Evolutionary conservation across 2,329 filamentous ascomycete species (phyloP).

Genomic region (Calonectria hawksworthii): DNA sequence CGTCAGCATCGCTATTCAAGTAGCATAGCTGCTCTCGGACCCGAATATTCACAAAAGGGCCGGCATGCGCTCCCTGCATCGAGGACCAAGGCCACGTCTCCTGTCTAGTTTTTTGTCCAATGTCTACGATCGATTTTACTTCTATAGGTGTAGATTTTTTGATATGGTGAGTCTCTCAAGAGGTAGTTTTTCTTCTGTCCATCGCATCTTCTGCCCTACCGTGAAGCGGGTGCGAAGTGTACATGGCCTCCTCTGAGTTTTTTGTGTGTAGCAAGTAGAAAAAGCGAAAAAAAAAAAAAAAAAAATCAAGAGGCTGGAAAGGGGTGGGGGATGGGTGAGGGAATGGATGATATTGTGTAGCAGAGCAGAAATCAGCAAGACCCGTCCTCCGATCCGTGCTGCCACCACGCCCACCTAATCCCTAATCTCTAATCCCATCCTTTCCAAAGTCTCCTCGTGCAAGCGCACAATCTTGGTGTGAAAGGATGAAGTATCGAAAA

Average conservation of each 20-base stretch:
- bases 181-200: conserved; percentile 23
- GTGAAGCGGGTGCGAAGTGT: not conserved
- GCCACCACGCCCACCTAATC: conserved; percentile 39
- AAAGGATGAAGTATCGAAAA: conserved; percentile 33
- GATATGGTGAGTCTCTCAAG: conserved; percentile 23
- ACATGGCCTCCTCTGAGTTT: conserved; percentile 31
- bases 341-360: conserved; percentile 46
- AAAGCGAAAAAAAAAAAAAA: conserved; percentile 10
- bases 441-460: conserved; percentile 37
- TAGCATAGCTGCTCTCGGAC: conserved; percentile 30
- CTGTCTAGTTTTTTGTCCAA: conserved; percentile 37
- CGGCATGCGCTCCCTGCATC: conserved; percentile 12
- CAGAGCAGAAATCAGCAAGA: conserved; percentile 48
- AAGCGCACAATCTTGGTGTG: conserved; percentile 32
- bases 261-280: conserved; percentile 41
- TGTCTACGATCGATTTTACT: conserved; percentile 37
- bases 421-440: conserved; percentile 28
- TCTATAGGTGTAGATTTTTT: conserved; percentile 30
- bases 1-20: conserved; percentile 35
- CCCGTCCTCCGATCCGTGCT: conserved; percentile 44
- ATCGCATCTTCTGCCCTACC: conserved; percentile 4
- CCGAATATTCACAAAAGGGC: conserved; percentile 18
- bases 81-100: conserved; percentile 30
- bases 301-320: conserved; percentile 25
- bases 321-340: conserved; percentile 35